phyloP scores from a whole-genome alignment of 495 filamentous ascomycete genomes.

The Cairneyella variabilis region DNA sequence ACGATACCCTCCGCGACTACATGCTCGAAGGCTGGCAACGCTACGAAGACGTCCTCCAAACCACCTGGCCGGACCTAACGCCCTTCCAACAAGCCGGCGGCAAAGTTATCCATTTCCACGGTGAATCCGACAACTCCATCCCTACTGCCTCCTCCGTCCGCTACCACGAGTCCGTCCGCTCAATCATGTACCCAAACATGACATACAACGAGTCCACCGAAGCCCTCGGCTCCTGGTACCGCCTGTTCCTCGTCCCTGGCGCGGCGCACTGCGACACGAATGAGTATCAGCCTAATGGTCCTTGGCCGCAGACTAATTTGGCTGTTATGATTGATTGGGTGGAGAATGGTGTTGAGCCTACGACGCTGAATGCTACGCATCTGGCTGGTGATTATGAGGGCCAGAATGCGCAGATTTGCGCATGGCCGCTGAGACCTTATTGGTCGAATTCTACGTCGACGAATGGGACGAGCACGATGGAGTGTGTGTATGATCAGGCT shows the following conservation, averaged over 20 bases:
- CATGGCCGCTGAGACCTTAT: conserved; percentile 41
- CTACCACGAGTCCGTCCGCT: conserved; percentile 45
- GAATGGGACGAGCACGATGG: conserved; percentile 27
- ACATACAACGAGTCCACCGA: conserved; percentile 31
- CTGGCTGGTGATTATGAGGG: conserved; percentile 33
- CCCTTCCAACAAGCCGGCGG: conserved; percentile 41
- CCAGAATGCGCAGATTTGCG: conserved; percentile 40
- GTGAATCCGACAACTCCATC: conserved; percentile 45
- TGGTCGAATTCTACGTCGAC: too few species aligned
- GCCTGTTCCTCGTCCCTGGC: conserved; percentile 34
- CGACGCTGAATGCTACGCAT: conserved; percentile 33
- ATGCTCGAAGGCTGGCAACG: conserved; percentile 36
- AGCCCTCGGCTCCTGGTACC: conserved; percentile 43
- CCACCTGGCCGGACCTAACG: conserved; percentile 43
- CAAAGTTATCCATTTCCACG: conserved; percentile 50
- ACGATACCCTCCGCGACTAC: conserved; percentile 45
- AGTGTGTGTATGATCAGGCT: conserved; percentile 42
- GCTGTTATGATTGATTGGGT: conserved; percentile 42
- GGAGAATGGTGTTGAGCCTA: conserved; percentile 34
- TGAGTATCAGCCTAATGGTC: conserved; percentile 31
- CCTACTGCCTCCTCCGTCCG: conserved; percentile 43
- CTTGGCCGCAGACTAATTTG: conserved; percentile 43
- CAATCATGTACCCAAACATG: conserved; percentile 44
- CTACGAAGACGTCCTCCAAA: conserved; percentile 40
- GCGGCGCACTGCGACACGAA: conserved; percentile 38